Base-by-base conservation (phyloP, 2,329 filamentous ascomycete genomes). In the Fusarium hainanense region DNA sequence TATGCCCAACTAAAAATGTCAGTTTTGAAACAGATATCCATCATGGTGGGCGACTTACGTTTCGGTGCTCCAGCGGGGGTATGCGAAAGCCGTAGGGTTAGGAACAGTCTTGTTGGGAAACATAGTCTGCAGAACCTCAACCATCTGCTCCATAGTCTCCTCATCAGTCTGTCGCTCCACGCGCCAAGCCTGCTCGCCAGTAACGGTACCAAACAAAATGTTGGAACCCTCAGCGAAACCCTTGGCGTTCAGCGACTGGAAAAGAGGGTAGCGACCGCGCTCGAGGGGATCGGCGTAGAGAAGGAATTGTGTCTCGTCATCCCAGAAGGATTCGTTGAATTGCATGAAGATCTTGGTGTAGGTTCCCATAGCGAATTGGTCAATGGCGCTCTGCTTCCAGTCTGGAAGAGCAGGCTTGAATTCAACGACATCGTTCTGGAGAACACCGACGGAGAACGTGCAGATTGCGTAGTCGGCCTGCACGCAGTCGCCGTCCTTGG, bases 281-380 rank as follows among this genome's bases (percentile, higher is more conserved):
- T 74, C 73, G 0, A 76, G 75, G 4, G 81, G 77, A 25, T 83
- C 83, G 0, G 83, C 83, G 55, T 85, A 85, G 0, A 85, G 74
- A 60, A 85, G 82, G 68, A 77, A 85, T 68, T 85, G 77, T 0
- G 76, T 80, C 18, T 82, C 77, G 1, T 78, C 74, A 0, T 70
- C 80, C 90, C 90, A 92, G 77, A 92, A 93, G 0, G 88, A 86
- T 57, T 89, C 81, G 63, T 89, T 82, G 78, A 92, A 92, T 66
- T 92, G 90, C 63, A 90, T 80, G 78, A 92, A 92, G 65, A 92
- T 87, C 75, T 93, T 93, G 54, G 89, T 92, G 78, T 92, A 93
- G 0, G 89, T 92, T 9, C 87, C 90, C 87, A 92, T 92, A 65
- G 83, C 81, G 75, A 92, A 91, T 40, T 85, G 88, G 5, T 87